Evolutionary conservation across 805 yeast species (phyloP).

Genomic region (Metschnikowia baotianmanensis): DNA sequence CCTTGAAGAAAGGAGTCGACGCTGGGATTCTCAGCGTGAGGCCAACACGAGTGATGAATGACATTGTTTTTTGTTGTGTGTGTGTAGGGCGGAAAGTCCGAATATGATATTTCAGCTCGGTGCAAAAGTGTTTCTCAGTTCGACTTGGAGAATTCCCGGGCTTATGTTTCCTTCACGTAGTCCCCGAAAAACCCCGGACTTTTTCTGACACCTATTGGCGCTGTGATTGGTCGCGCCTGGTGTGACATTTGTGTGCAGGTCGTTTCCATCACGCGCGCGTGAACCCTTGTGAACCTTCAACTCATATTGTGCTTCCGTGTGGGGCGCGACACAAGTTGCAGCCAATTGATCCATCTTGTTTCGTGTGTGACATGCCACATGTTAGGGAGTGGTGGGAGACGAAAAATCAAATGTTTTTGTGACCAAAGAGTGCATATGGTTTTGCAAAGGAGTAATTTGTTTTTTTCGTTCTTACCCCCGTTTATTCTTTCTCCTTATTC

Average conservation of each 20-base stretch:
- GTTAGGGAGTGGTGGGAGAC: no score
- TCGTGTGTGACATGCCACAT: no score
- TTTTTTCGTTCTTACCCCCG: neutral
- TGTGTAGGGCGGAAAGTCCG: no score
- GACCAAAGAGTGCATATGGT: no score
- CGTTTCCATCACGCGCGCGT: no score
- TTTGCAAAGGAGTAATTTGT: no score
- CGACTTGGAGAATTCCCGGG: slow-evolving; percentile 1
- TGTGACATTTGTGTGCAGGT: neutral
- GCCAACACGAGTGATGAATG: slow-evolving; percentile 33
- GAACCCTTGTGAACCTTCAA: no score
- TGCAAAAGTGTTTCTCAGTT: neutral
- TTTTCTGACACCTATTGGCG: slow-evolving; percentile 18
- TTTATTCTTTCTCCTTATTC: slow-evolving; percentile 17
- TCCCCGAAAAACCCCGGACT: slow-evolving; percentile 17
- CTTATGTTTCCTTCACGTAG: slow-evolving; percentile 3
- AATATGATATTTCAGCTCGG: no score
- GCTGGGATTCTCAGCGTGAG: slow-evolving; percentile 20
- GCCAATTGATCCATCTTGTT: no score
- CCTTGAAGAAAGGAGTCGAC: slow-evolving; percentile 24
- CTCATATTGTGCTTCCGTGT: no score
- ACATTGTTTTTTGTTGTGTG: slow-evolving; percentile 12
- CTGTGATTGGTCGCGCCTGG: slow-evolving; percentile 17
- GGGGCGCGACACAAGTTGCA: neutral
- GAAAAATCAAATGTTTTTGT: no score